Evolutionary conservation across 495 filamentous ascomycete genomes (phyloP).

Genomic region (Penicillium mononematosum): DNA sequence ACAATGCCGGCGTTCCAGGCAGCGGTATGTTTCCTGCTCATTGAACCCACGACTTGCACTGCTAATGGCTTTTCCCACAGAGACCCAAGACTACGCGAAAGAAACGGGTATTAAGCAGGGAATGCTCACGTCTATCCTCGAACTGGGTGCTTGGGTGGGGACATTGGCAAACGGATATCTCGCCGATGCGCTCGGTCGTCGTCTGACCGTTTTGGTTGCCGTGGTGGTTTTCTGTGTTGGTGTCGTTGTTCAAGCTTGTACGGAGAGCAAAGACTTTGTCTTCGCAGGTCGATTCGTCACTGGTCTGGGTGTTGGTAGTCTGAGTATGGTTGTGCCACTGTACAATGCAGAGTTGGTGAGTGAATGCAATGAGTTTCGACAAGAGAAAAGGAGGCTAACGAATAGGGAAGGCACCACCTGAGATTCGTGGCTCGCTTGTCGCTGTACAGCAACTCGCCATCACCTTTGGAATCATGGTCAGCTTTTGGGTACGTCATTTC

Average conservation of each 20-base stretch:
- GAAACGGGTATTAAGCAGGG: constrained; percentile 55
- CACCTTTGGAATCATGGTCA: constrained; percentile 61
- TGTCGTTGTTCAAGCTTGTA: constrained; percentile 69
- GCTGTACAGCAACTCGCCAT: constrained; percentile 72
- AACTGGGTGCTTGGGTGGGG: constrained; percentile 81
- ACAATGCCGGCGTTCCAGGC: constrained; percentile 33
- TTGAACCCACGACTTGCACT: neutral
- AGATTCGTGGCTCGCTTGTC: constrained; percentile 68
- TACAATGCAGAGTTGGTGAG: constrained; percentile 59
- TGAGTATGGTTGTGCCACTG: constrained; percentile 58
- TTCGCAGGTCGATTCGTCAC: constrained; percentile 79
- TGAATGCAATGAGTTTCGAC: neutral
- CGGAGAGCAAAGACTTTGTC: constrained; percentile 56
- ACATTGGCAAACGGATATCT: constrained; percentile 72
- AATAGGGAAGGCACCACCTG: constrained; percentile 56
- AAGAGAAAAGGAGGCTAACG: constrained; percentile 58
- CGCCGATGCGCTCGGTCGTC: constrained; percentile 70
- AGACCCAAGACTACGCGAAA: constrained; percentile 38
- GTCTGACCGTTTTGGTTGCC: constrained; percentile 68
- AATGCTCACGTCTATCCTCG: constrained; percentile 73
- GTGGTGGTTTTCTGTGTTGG: constrained; percentile 71
- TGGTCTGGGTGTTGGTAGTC: constrained; percentile 41
- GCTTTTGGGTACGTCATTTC: constrained; percentile 56
- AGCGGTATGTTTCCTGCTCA: constrained; percentile 19
- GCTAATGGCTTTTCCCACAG: neutral